Conservation (phyloP, 108 stramenopile species). For the Nitzschia sp. region DNA sequence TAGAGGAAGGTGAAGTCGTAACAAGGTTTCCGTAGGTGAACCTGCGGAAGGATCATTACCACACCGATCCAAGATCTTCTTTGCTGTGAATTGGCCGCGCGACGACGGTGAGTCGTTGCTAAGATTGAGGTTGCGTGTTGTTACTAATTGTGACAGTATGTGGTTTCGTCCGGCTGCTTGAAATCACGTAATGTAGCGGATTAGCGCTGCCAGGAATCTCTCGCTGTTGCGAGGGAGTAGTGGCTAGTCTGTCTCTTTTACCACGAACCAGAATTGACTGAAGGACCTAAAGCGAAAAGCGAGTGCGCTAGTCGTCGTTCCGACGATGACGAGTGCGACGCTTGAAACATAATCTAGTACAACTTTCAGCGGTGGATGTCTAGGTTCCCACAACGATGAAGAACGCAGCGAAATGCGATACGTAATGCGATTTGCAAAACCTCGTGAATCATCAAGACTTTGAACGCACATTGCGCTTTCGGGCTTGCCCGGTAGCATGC, state of each 20-base stretch:
- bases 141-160: no score
- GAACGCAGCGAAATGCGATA: constrained; percentile 99
- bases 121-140: neutral
- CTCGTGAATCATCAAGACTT: constrained; percentile 95
- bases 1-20: constrained; percentile 99
- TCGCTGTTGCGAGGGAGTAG: neutral
- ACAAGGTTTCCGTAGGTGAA: constrained; percentile 99
- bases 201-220: neutral
- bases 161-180: no score
- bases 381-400: constrained; percentile 98
- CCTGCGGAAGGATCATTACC: constrained; percentile 98
- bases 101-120: neutral
- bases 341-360: constrained; percentile 54
- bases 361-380: constrained; percentile 98
- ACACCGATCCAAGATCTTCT: constrained; percentile 77
- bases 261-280: neutral
- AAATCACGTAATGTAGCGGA: neutral
- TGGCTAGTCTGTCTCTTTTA: neutral
- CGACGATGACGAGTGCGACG: no score
- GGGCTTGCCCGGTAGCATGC: constrained; percentile 84
- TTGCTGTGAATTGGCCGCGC: constrained; percentile 37
- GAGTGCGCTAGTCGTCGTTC: neutral
- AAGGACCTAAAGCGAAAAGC: neutral
- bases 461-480: constrained; percentile 97
- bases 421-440: constrained; percentile 96